A percentile compares a stretch with the other conserved stretches of the same genome.
Evolutionary conservation across 2,329 filamentous ascomycete species (phyloP).

Genomic region (Penicillium occitanis): DNA sequence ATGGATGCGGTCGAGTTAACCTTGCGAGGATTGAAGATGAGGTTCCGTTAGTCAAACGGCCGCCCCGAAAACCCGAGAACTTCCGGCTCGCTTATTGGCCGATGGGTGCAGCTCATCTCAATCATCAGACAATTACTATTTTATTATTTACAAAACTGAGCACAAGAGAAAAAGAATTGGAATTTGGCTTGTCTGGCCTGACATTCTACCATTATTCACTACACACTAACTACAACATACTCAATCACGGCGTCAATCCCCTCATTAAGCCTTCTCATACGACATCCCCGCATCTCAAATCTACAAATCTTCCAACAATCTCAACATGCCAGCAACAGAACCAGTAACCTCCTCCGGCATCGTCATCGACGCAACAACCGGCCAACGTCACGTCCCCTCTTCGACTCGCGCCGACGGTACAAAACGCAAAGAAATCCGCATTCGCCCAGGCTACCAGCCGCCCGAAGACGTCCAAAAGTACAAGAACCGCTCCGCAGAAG

Average conservation of each 20-base stretch:
- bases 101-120: constrained; percentile 3
- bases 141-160: background rate
- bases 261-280: background rate
- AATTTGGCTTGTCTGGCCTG: background rate
- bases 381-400: constrained; percentile 84
- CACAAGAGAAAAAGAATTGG: background rate
- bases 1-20: constrained; percentile 19
- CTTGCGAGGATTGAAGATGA: constrained; percentile 33
- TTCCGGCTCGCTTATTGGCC: constrained; percentile 41
- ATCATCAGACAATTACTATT: background rate
- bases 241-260: background rate
- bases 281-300: constrained; percentile 1
- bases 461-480: constrained; percentile 96
- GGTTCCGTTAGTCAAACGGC: constrained; percentile 11
- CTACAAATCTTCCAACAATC: background rate
- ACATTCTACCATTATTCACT: too few species aligned
- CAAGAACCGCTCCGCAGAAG: constrained; percentile 85
- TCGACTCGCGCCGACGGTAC: constrained; percentile 85
- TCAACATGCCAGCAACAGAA: constrained; percentile 50
- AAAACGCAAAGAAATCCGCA: constrained; percentile 89
- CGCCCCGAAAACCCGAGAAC: constrained; percentile 33
- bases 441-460: constrained; percentile 88
- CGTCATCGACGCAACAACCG: constrained; percentile 70
- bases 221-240: background rate
- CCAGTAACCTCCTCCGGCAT: constrained; percentile 59